phyloP scores from a whole-genome alignment of 2,329 filamentous ascomycete species.

The Diaporthe amygdali region DNA sequence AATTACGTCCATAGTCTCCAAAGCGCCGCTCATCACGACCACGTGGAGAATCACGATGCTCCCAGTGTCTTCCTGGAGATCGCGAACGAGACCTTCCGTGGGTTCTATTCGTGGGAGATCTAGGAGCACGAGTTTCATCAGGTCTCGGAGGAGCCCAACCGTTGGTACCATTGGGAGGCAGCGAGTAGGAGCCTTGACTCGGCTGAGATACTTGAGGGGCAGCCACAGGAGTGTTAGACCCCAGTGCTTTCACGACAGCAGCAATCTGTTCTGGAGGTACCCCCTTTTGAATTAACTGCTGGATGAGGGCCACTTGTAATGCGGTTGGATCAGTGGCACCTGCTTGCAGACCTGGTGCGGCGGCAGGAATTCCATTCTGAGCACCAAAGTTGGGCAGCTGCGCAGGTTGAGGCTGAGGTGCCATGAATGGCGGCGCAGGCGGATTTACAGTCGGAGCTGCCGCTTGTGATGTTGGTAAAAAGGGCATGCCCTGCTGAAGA shows the following conservation, averaged over 20 bases:
- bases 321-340: slow-evolving; percentile 55
- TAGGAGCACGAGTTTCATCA: slow-evolving; percentile 62
- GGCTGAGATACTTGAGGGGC: slow-evolving; percentile 43
- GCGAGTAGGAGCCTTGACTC: slow-evolving; percentile 46
- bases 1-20: slow-evolving; percentile 75
- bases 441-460: slow-evolving; percentile 65
- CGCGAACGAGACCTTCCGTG: slow-evolving; percentile 75
- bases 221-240: slow-evolving; percentile 38
- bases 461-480: slow-evolving; percentile 44
- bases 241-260: slow-evolving; percentile 58
- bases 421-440: slow-evolving; percentile 42
- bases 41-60: slow-evolving; percentile 68
- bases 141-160: slow-evolving; percentile 42
- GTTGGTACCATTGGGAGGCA: slow-evolving; percentile 31
- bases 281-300: slow-evolving; percentile 76
- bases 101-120: slow-evolving; percentile 64
- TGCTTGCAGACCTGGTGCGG: slow-evolving; percentile 40
- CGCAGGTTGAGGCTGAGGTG: slow-evolving; percentile 38
- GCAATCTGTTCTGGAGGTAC: slow-evolving; percentile 80
- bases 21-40: slow-evolving; percentile 71
- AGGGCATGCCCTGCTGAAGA: slow-evolving; percentile 32
- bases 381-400: slow-evolving; percentile 34
- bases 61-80: slow-evolving; percentile 78
- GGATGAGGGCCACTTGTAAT: slow-evolving; percentile 76
- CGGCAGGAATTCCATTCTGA: slow-evolving; percentile 37